Base-by-base conservation (phyloP, 495 filamentous ascomycete species). In the Diplogelasinospora grovesii region DNA sequence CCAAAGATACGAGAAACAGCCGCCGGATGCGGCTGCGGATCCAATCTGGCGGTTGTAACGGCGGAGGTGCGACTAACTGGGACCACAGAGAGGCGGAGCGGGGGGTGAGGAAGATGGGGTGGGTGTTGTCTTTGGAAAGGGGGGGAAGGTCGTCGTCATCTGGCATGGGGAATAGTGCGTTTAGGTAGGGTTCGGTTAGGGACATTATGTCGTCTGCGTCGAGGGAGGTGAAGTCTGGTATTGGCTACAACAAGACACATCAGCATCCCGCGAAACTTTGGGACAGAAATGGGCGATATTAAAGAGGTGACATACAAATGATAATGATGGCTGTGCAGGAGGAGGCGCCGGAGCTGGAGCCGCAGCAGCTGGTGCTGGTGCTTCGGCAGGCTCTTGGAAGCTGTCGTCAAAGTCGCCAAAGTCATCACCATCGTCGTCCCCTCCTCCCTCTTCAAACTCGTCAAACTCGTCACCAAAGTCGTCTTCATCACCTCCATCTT, bases 31-130 rank as follows among this genome's bases (percentile, higher is more conserved):
- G 88, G 34, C 86, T 95, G 41, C 93, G 87, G 45, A 95, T 88
- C 92, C 92, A 99, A 63, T 99, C 90, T 1, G 93, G 90, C 1
- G 92, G 93, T 57, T 94, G 89, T 20, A 97, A 77, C 3, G 92
- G 89, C 1, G 92, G 92, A 15, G 92, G 90, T 2, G 90, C 89
- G 13, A 93, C 84, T 22, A 99, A 81, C 64, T 99, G 93, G 21
- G 88, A 86, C 92, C 92, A 99, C 25, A 99, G 76, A 4, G 93
- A 95, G 48, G 83, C 77, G 49, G 85, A 90, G 37, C 78, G 65
- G 15, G 77, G 68, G n/a, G 75, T 78, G 36, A 82, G 71, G 61
- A 88, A 86, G 39, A 79, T 73, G 22, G 77, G 69, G 46, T 72
- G 69, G 24, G 70, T 69, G 46, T 63, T 21, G 64, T 18, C 57